Evolutionary conservation across 257 asterid species (phyloP).

Genomic region (Plantago major): DNA sequence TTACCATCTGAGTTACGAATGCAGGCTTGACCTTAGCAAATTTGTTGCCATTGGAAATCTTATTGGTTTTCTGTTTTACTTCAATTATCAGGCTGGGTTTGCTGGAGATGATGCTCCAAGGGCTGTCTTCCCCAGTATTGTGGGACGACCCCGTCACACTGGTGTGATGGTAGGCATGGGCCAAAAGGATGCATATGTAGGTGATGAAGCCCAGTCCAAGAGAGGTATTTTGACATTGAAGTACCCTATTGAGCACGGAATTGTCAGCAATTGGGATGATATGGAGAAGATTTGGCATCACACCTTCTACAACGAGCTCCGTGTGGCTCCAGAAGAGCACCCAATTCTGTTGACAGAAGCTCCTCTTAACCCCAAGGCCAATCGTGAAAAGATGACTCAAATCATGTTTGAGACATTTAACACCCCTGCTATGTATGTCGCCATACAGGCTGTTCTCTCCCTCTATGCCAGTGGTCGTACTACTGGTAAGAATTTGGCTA

Average conservation of each 20-base stretch:
- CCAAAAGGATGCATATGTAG: conserved; percentile 82
- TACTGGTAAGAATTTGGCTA: conserved; percentile 47
- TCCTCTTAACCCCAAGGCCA: conserved; percentile 89
- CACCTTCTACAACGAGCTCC: conserved; percentile 82
- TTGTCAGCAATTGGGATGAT: conserved; percentile 90
- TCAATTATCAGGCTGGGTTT: conserved; percentile 48
- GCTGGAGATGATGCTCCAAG: conserved; percentile 66
- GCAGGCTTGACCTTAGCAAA: no score
- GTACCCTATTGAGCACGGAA: conserved; percentile 88
- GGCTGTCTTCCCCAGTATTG: conserved; percentile 54
- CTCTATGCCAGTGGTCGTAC: conserved; percentile 90
- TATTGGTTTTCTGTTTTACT: background rate
- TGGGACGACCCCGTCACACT: conserved; percentile 59
- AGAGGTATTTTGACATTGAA: conserved; percentile 81
- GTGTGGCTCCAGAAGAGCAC: conserved; percentile 88
- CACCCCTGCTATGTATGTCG: conserved; percentile 85
- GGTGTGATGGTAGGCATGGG: conserved; percentile 87
- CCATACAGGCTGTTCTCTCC: conserved; percentile 86
- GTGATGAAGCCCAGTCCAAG: conserved; percentile 87
- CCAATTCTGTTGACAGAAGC: conserved; percentile 81
- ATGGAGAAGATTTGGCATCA: conserved; percentile 95
- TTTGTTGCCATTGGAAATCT: background rate
- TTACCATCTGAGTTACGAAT: background rate
- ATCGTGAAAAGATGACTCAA: conserved; percentile 87
- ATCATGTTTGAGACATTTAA: conserved; percentile 88